Evolutionary conservation across 306 rosid species (phyloP), one percentile per base, ranked within the genome.

Genomic region (Datisca glomerata): DNA sequence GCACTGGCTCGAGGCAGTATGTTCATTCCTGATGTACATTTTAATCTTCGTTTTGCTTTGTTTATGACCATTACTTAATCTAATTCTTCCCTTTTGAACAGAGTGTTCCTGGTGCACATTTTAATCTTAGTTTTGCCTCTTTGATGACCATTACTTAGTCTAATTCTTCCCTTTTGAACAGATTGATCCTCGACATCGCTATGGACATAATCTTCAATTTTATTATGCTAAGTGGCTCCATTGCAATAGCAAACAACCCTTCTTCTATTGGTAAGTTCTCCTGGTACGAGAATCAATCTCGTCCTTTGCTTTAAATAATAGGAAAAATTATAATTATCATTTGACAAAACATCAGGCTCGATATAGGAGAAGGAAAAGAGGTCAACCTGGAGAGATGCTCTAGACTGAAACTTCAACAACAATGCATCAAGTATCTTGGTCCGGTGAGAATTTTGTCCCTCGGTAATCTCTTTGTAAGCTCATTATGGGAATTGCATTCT

Each of bases 161-260:
- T 23, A 42, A 36, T 40, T 53, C 24, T 15, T 48, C 39, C 51
- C 41, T 44, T 12, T 14, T 45, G 12, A 51, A 62, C 73, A 85
- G 96, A 86, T 86, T 19, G 96, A 86, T 64, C 96, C 96, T 24
- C 66, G 96, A n/a, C 96, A 86, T 61, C 96, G 93, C 15, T 86
- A 86, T 24, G 93, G 93, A 15, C 96, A 86, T 31, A 86, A 86
- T 48, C 93, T 86, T 68, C 96, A 86, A 49, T 81, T 81, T 53
- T 86, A 81, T 47, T 86, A 86, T 24, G 73, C 66, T 18, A 56
- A 57, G 40, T 86, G 94, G 96, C 86, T 86, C 19, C 91, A 71
- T 6, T 78, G 94, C 52, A 74, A 81, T 28, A 78, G 93, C 49
- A 60, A 56, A 39, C 78, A 81, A 34, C 94, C 96, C 23, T 86